These are phyloP conservation scores for Trypethelium eluteriae DNA, from an alignment of 495 filamentous ascomycete genomes.

Conservation along the genomic window DNA sequence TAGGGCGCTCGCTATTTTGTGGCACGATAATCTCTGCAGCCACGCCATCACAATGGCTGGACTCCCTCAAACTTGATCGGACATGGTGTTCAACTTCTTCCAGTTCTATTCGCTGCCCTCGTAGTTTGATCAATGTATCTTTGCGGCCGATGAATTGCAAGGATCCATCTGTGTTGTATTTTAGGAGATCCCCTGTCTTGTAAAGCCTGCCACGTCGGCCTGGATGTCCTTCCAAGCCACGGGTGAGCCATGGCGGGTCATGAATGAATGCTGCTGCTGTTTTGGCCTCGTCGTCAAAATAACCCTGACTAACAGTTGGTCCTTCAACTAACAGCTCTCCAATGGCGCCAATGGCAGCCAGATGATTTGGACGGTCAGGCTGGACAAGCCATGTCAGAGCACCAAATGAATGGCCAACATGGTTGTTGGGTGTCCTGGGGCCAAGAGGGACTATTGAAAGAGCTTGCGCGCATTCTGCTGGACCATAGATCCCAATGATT, in stretches of 20 bases:
- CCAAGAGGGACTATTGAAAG: too few relatives aligned
- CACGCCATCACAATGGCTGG: background rate
- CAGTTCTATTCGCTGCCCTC: constrained; percentile 26
- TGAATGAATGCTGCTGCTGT: constrained; percentile 33
- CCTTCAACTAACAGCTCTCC: constrained; percentile 86
- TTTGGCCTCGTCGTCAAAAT: constrained; percentile 52
- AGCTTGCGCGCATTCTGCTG: too few relatives aligned
- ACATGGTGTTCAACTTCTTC: constrained; percentile 25
- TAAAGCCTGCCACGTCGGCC: constrained; percentile 16
- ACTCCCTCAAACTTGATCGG: background rate
- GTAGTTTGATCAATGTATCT: constrained; percentile 26
- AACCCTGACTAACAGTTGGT: constrained; percentile 77
- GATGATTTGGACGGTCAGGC: too few relatives aligned
- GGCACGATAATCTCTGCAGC: background rate
- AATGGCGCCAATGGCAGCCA: constrained; percentile 43
- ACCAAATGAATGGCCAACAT: too few relatives aligned
- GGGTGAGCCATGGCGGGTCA: constrained; percentile 19
- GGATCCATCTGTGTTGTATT: constrained; percentile 11
- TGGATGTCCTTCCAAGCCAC: background rate
- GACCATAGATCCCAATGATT: too few relatives aligned
- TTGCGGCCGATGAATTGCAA: constrained; percentile 19
- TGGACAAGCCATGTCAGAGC: too few relatives aligned
- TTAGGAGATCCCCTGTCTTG: constrained; percentile 21
- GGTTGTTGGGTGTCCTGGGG: too few relatives aligned
- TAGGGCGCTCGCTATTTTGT: background rate